Percentiles rank a stretch among this genome's conserved stretches.
These are phyloP conservation scores for Nakaseomyces sp. DNA, from an alignment of 1,139 yeast genomes.

Conservation along the genomic window DNA sequence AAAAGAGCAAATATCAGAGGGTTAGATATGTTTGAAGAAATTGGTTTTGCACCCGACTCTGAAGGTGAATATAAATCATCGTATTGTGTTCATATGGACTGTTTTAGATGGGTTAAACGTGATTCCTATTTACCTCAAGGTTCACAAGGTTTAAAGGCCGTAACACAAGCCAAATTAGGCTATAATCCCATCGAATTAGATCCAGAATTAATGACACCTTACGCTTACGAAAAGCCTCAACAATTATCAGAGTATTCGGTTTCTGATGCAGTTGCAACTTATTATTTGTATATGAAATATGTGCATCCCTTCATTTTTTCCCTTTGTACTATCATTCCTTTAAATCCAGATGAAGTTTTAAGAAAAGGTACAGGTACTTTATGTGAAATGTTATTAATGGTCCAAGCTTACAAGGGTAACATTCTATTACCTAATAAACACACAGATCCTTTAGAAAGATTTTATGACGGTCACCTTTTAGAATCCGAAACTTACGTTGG, in stretches of 20 bases:
- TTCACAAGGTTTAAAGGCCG: constrained; percentile 96
- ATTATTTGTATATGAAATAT: constrained; percentile 88
- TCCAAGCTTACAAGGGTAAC: constrained; percentile 75
- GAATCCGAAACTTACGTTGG: constrained; percentile 98
- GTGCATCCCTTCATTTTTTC: constrained; percentile 97
- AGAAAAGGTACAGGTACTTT: constrained; percentile 98
- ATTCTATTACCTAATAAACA: constrained; percentile 90
- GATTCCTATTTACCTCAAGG: constrained; percentile 98
- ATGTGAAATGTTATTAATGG: constrained; percentile 96
- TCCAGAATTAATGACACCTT: constrained; percentile 97
- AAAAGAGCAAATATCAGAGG: constrained; percentile 78
- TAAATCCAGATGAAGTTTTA: constrained; percentile 92
- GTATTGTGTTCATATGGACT: constrained; percentile 95
- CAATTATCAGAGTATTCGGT: constrained; percentile 91
- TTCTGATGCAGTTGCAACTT: constrained; percentile 98
- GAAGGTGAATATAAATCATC: constrained; percentile 92
- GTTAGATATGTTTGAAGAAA: constrained; percentile 81
- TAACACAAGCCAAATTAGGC: constrained; percentile 90
- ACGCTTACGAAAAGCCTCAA: constrained; percentile 92
- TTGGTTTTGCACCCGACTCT: constrained; percentile 82
- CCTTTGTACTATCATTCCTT: constrained; percentile 87
- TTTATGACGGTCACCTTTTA: constrained; percentile 85
- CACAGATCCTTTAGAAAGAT: constrained; percentile 82
- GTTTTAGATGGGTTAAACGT: constrained; percentile 97
- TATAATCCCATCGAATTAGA: constrained; percentile 95